phyloP scores from a whole-genome alignment of 345 rosid genomes.

The Syzygium jambos region DNA sequence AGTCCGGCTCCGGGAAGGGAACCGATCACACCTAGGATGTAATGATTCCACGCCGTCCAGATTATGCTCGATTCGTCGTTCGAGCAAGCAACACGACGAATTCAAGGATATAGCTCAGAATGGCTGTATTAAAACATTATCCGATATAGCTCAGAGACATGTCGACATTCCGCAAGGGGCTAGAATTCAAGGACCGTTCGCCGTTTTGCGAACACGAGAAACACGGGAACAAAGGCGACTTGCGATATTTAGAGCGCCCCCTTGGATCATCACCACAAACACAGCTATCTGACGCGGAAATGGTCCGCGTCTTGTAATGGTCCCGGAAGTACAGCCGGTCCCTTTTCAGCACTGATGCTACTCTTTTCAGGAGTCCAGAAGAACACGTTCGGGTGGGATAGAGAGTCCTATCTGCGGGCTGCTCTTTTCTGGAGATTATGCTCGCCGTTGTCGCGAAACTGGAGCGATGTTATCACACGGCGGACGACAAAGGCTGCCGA shows the following conservation, averaged over 20 bases:
- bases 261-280: not conserved
- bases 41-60: no score
- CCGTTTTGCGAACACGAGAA: not conserved
- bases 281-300: not conserved
- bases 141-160: no score
- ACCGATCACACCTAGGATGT: no score
- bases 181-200: no score
- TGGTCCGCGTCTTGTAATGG: not conserved
- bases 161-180: no score
- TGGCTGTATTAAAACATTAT: no score
- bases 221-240: not conserved
- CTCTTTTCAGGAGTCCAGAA: no score
- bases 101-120: no score
- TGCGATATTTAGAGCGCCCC: not conserved
- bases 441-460: not conserved
- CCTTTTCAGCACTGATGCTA: not conserved
- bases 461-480: not conserved
- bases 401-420: not conserved
- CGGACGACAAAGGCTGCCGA: not conserved
- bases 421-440: not conserved
- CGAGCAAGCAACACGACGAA: no score
- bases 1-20: no score
- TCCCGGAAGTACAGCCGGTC: not conserved
- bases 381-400: not conserved
- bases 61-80: no score